Percentiles rank a stretch among this genome's conserved stretches.
These are phyloP conservation scores for Piromyces sp. DNA, from an alignment of 192 early-diverging fungal species.

Conservation along the genomic window DNA sequence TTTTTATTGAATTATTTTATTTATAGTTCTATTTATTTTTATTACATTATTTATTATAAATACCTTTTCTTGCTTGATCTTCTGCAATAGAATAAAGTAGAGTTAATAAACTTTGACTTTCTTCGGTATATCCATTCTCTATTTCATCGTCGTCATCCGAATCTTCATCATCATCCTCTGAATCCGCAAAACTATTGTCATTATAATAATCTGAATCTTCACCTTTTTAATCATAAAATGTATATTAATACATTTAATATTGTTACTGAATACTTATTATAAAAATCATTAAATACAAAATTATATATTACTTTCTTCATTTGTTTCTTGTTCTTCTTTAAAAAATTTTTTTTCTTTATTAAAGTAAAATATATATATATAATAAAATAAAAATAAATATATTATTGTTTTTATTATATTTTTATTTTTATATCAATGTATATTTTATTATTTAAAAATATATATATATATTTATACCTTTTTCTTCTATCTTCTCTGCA, in stretches of 20 bases:
- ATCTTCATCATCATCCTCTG: neutral
- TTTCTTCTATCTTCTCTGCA: neutral
- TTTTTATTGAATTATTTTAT: neutral
- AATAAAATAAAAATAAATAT: too few relatives aligned
- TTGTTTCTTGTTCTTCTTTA: too few relatives aligned
- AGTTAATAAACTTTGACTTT: constrained; percentile 51
- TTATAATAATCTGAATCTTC: neutral
- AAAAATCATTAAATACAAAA: too few relatives aligned
- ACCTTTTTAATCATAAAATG: too few relatives aligned
- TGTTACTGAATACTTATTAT: too few relatives aligned
- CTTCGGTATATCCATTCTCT: constrained; percentile 7
- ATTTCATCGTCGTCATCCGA: neutral
- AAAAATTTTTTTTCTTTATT: too few relatives aligned
- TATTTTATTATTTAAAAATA: too few relatives aligned
- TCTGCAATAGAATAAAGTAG: constrained; percentile 72
- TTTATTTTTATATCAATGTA: too few relatives aligned
- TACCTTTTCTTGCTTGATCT: constrained; percentile 71
- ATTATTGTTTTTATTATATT: too few relatives aligned
- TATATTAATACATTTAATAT: too few relatives aligned
- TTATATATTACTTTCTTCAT: too few relatives aligned
- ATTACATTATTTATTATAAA: neutral
- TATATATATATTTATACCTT: neutral
- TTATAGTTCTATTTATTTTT: neutral
- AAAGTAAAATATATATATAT: too few relatives aligned
- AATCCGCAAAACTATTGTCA: neutral